A percentile compares a stretch with the other conserved stretches of the same genome.
Conservation (phyloP, 306 rosid species). For the Benincasa hispida region DNA sequence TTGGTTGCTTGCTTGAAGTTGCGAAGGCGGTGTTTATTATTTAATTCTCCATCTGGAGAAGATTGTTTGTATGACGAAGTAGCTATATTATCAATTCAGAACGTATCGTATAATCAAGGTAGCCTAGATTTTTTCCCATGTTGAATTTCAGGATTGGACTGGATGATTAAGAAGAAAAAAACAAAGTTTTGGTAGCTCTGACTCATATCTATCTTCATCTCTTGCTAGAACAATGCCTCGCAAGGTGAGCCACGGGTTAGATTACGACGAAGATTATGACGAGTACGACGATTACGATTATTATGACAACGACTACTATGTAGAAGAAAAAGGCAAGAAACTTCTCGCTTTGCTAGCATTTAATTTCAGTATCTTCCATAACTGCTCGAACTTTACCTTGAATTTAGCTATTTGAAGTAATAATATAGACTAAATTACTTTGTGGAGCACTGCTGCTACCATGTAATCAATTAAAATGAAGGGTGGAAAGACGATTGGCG, state of each 20-base stretch:
- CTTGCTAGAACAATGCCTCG: slow-evolving; percentile 59
- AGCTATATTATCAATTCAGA: slow-evolving; percentile 1
- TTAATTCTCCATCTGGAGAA: not conserved
- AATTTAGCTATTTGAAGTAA: not conserved
- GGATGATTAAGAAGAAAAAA: not conserved
- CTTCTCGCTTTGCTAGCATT: not conserved
- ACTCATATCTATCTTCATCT: not conserved
- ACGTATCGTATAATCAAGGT: slow-evolving; percentile 6
- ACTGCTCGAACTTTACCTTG: not conserved
- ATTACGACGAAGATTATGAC: slow-evolving; percentile 43
- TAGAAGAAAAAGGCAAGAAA: slow-evolving; percentile 24
- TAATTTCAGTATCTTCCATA: not conserved
- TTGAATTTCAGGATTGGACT: not conserved
- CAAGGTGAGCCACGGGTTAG: slow-evolving; percentile 50
- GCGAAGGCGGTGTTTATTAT: not conserved
- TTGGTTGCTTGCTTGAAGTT: slow-evolving; percentile 4
- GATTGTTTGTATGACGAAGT: not conserved
- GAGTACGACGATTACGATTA: slow-evolving; percentile 32
- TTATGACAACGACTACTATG: slow-evolving; percentile 18
- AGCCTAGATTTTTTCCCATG: not conserved
- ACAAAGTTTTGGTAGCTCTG: not conserved
- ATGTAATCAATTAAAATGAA: not conserved
- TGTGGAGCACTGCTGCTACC: not conserved
- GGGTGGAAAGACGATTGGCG: not conserved
- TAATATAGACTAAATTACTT: not conserved